These are phyloP conservation scores for Pinguiococcus pyrenoidosus DNA, from an alignment of 108 stramenopile genomes.

Conservation along the genomic window DNA sequence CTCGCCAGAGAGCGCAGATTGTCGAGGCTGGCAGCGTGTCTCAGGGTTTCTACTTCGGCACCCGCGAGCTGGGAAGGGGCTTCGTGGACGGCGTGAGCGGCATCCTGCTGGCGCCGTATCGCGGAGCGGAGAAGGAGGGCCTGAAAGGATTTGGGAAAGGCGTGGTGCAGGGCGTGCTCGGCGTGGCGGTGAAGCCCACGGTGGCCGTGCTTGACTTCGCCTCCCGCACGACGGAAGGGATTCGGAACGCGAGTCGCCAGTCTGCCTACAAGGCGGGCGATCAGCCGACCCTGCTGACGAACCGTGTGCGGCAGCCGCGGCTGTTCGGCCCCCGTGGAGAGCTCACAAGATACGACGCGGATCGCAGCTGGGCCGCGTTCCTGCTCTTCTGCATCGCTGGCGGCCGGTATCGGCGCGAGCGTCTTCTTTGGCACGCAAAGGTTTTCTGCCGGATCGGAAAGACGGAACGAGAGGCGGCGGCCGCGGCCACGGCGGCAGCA, in stretches of 20 bases:
- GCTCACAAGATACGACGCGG: no score
- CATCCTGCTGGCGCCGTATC: conserved; percentile 10
- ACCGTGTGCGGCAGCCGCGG: no score
- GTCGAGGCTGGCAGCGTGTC: conserved; percentile 7
- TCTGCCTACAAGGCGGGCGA: no score
- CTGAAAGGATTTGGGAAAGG: conserved; percentile 20
- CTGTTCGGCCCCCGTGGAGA: no score
- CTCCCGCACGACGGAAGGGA: neutral
- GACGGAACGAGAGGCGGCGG: no score
- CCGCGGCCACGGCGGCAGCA: no score
- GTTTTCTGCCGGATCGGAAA: no score
- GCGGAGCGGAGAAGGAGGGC: conserved; percentile 18
- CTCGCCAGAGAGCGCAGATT: conserved; percentile 12
- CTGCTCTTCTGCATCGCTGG: no score
- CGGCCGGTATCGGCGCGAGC: no score
- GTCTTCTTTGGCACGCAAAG: no score
- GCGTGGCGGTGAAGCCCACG: conserved; percentile 18
- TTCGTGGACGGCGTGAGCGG: conserved; percentile 19
- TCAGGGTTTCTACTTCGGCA: neutral
- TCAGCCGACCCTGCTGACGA: no score
- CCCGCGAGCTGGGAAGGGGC: conserved; percentile 18
- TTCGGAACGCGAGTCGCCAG: neutral
- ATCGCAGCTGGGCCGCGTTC: no score
- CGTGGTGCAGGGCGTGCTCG: conserved; percentile 18
- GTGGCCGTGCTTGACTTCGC: neutral